Conservation (phyloP, 1,284 basidiomycete species). For the Taiwanofungus camphoratus region DNA sequence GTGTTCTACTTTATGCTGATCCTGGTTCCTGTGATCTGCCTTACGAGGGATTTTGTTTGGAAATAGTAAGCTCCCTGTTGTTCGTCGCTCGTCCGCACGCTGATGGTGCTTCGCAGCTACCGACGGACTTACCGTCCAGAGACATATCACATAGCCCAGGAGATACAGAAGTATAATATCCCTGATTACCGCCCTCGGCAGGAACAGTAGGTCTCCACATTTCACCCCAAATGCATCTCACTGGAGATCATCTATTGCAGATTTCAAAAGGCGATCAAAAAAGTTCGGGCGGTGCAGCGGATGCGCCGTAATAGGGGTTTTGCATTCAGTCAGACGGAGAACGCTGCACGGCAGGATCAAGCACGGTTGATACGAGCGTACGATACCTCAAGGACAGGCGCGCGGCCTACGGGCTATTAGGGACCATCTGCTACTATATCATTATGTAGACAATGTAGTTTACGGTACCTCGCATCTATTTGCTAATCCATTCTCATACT, state of each 20-base stretch:
- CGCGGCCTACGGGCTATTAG: conserved; percentile 68
- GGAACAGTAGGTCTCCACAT: conserved; percentile 72
- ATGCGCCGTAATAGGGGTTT: conserved; percentile 93
- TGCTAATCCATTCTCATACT: conserved; percentile 10
- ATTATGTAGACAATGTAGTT: conserved; percentile 28
- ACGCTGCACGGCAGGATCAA: conserved; percentile 77
- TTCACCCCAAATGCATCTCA: no score
- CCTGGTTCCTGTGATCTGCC: conserved; percentile 83
- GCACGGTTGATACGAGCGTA: conserved; percentile 84
- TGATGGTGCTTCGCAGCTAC: conserved; percentile 53
- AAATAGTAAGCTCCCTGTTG: conserved; percentile 68
- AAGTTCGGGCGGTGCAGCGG: conserved; percentile 91
- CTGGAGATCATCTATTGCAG: conserved; percentile 30
- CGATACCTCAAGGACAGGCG: conserved; percentile 75
- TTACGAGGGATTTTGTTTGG: conserved; percentile 91
- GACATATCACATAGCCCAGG: conserved; percentile 96
- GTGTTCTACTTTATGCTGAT: conserved; percentile 91
- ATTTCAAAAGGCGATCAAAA: conserved; percentile 97
- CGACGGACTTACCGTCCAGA: conserved; percentile 85
- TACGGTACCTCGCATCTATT: conserved; percentile 16
- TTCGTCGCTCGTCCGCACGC: not conserved
- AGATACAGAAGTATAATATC: conserved; percentile 95
- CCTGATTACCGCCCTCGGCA: conserved; percentile 96
- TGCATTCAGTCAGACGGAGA: conserved; percentile 94
- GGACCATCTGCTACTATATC: conserved; percentile 15